These are phyloP conservation scores for Botryotinia narcissicola DNA, from an alignment of 2,329 filamentous ascomycete genomes.

Conservation along the genomic window DNA sequence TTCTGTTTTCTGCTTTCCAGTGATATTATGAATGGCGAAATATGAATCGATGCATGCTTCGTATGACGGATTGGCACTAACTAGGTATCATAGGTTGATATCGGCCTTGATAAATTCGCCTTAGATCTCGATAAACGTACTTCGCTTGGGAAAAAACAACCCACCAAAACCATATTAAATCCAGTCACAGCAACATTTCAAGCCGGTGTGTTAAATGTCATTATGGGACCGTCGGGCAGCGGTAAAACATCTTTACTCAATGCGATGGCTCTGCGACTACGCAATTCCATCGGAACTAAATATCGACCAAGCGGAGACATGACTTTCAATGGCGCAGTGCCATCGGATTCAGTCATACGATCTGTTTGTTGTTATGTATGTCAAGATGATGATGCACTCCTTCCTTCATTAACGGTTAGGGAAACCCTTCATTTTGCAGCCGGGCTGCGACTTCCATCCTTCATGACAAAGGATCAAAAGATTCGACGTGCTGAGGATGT, in stretches of 20 bases:
- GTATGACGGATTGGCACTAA: background rate
- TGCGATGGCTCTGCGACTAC: constrained; percentile 66
- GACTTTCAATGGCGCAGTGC: constrained; percentile 66
- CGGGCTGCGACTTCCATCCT: constrained; percentile 65
- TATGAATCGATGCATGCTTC: background rate
- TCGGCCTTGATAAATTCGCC: constrained; percentile 62
- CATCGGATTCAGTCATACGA: constrained; percentile 65
- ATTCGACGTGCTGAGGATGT: constrained; percentile 66
- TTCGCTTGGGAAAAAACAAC: constrained; percentile 49
- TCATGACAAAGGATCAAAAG: constrained; percentile 69
- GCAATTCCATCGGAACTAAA: constrained; percentile 58
- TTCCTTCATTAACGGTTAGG: constrained; percentile 71
- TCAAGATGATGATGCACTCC: constrained; percentile 72
- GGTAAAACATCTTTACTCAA: constrained; percentile 76
- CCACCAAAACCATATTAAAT: constrained; percentile 60
- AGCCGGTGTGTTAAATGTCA: constrained; percentile 68
- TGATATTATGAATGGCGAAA: background rate
- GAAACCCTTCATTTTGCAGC: constrained; percentile 72
- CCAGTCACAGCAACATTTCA: constrained; percentile 66
- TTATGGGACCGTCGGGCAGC: constrained; percentile 77
- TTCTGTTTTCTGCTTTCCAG: background rate
- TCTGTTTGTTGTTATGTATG: constrained; percentile 75
- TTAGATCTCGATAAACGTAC: constrained; percentile 63
- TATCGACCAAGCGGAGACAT: constrained; percentile 63
- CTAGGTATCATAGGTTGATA: constrained; percentile 49